phyloP scores from a whole-genome alignment of 345 rosid species.

The Raphanus raphanistrum region DNA sequence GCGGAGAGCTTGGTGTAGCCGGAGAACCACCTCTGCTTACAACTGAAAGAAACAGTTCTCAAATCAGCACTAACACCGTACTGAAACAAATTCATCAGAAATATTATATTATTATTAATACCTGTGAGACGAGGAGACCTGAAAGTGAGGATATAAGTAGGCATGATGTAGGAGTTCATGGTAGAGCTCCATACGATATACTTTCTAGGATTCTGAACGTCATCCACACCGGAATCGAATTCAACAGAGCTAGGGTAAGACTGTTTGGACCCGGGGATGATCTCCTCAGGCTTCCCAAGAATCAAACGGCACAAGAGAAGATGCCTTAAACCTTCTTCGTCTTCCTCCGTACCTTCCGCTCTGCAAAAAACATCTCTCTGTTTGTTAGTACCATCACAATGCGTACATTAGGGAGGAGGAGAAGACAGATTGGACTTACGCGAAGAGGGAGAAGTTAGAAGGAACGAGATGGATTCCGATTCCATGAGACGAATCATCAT shows the following conservation, averaged over 20 bases:
- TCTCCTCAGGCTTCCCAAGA: conserved; percentile 58
- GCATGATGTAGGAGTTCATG: conserved; percentile 65
- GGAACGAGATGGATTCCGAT: conserved; percentile 44
- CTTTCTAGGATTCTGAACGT: conserved; percentile 45
- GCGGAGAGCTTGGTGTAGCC: conserved; percentile 61
- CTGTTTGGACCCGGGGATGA: conserved; percentile 53
- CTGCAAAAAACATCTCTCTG: conserved; percentile 16
- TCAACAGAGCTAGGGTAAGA: conserved; percentile 56
- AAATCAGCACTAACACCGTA: background rate
- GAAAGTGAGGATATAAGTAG: conserved; percentile 59
- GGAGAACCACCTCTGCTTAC: conserved; percentile 17
- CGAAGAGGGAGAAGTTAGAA: conserved; percentile 20
- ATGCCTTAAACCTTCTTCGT: conserved; percentile 61
- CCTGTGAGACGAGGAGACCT: conserved; percentile 49
- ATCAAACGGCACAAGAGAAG: conserved; percentile 70
- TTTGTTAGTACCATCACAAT: conserved; percentile 12
- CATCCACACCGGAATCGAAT: conserved; percentile 71
- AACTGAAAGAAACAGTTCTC: background rate
- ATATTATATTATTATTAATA: background rate
- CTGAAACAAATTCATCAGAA: no score
- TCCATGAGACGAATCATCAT: conserved; percentile 21
- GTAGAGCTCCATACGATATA: conserved; percentile 64
- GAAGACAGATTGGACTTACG: conserved; percentile 35
- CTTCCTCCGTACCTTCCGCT: conserved; percentile 30
- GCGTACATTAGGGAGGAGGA: background rate